Percentiles rank a stretch among this genome's conserved stretches.
Conservation (phyloP, 768 basidiomycete species). For the Boletus eberwhitei region DNA sequence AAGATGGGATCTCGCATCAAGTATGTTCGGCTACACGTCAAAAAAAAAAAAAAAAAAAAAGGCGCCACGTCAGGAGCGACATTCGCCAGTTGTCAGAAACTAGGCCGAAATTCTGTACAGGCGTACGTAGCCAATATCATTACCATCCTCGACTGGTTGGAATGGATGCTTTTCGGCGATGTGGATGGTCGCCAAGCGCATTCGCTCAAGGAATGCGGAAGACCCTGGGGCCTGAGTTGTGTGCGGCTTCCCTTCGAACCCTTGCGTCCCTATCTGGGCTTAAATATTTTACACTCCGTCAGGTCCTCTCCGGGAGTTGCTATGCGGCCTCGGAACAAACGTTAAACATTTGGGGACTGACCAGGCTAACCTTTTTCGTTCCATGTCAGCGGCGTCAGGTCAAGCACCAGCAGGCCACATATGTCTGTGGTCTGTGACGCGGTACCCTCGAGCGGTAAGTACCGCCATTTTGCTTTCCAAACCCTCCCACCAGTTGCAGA, state of each 20-base stretch:
- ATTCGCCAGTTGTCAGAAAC: neutral
- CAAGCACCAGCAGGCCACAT: slow-evolving; percentile 21
- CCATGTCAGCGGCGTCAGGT: slow-evolving; percentile 29
- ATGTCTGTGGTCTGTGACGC: slow-evolving; percentile 28
- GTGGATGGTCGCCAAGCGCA: neutral
- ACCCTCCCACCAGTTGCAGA: slow-evolving; percentile 23
- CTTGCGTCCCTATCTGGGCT: slow-evolving; percentile 4
- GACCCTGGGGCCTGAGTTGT: neutral
- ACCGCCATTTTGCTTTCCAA: slow-evolving; percentile 28
- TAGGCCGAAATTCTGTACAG: neutral
- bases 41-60: slow-evolving; percentile 20
- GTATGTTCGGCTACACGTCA: slow-evolving; percentile 13
- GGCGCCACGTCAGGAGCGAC: slow-evolving; percentile 21
- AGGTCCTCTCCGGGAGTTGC: slow-evolving; percentile 29
- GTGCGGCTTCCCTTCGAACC: no score
- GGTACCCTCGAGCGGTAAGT: slow-evolving; percentile 15
- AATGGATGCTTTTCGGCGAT: no score
- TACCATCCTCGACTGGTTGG: neutral
- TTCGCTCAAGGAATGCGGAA: neutral
- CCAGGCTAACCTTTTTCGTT: slow-evolving; percentile 25
- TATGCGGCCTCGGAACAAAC: slow-evolving; percentile 30
- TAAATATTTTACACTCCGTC: slow-evolving; percentile 13
- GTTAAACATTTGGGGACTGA: slow-evolving; percentile 14
- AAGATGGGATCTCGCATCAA: slow-evolving; percentile 18
- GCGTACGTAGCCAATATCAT: neutral